phyloP scores from a whole-genome alignment of 2,329 filamentous ascomycete genomes.

The Ascochyta koolunga region DNA sequence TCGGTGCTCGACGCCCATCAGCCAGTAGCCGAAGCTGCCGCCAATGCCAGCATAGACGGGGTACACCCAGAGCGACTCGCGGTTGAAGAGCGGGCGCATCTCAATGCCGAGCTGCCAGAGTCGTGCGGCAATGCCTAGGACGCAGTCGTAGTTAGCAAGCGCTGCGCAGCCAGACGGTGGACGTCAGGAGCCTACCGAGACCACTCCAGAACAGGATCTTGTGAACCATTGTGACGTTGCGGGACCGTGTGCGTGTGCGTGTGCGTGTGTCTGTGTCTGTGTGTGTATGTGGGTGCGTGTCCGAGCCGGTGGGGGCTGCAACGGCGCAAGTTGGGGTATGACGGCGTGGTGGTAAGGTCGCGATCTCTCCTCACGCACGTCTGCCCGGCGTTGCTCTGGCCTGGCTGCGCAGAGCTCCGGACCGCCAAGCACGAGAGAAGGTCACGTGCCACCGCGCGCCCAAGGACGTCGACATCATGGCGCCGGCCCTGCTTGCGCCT shows the following conservation, averaged over 20 bases:
- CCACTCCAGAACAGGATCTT: conserved; percentile 81
- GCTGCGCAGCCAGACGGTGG: conserved; percentile 19
- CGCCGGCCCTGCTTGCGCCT: conserved; percentile 1
- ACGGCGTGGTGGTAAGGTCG: conserved; percentile 30
- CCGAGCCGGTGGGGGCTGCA: conserved; percentile 16
- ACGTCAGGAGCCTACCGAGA: conserved; percentile 73
- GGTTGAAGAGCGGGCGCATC: conserved; percentile 93
- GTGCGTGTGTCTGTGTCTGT: too few relatives aligned
- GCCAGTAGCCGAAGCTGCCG: conserved; percentile 95
- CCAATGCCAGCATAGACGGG: conserved; percentile 85
- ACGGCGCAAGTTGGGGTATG: conserved; percentile 20
- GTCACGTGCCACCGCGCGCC: conserved; percentile 9
- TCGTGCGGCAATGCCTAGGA: conserved; percentile 82
- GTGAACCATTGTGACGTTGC: conserved; percentile 53
- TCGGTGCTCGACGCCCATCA: conserved; percentile 84
- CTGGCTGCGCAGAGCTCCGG: conserved; percentile 28
- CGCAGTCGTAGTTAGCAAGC: conserved; percentile 29
- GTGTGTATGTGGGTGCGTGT: conserved; percentile 9
- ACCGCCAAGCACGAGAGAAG: conserved; percentile 9
- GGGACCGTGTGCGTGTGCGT: conserved; percentile 13
- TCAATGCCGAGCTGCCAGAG: conserved; percentile 98
- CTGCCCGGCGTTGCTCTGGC: neutral
- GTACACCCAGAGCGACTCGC: conserved; percentile 85
- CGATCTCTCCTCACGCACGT: neutral
- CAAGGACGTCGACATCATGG: neutral